phyloP scores from a whole-genome alignment of 257 asterid genomes.

The Ilex asprella region DNA sequence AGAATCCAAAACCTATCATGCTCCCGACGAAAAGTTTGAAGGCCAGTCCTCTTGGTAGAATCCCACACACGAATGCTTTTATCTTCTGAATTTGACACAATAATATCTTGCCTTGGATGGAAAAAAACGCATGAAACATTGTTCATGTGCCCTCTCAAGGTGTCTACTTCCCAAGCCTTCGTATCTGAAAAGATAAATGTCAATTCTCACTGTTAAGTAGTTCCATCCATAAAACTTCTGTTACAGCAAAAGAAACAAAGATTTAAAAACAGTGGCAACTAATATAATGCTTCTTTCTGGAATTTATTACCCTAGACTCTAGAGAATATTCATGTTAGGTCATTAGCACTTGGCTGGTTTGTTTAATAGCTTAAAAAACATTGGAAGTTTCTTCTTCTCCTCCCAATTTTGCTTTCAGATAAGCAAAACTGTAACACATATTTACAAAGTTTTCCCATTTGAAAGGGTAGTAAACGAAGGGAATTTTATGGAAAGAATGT shows the following conservation, averaged over 20 bases:
- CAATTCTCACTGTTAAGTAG: background rate
- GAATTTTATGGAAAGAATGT: too few relatives aligned
- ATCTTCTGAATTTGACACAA: constrained; percentile 95
- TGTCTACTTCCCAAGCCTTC: constrained; percentile 99
- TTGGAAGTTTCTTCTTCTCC: too few relatives aligned
- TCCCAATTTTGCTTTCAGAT: too few relatives aligned
- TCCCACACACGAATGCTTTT: constrained; percentile 98
- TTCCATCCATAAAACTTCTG: background rate
- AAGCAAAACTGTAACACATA: too few relatives aligned
- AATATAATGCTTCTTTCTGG: too few relatives aligned
- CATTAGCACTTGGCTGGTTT: too few relatives aligned
- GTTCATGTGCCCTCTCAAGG: constrained; percentile 96
- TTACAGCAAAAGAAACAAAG: background rate
- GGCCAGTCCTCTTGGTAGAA: constrained; percentile 93
- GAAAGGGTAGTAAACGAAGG: too few relatives aligned
- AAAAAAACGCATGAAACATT: constrained; percentile 88
- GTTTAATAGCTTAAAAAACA: too few relatives aligned
- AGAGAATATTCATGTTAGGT: too few relatives aligned
- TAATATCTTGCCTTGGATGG: constrained; percentile 86
- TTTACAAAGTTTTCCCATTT: too few relatives aligned
- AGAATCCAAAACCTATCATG: constrained; percentile 99
- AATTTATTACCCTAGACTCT: too few relatives aligned
- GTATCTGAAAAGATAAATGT: constrained; percentile 51
- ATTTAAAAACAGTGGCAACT: background rate
- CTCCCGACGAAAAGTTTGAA: constrained; percentile 98